phyloP scores from a whole-genome alignment of 2,329 filamentous ascomycete genomes.

The Colletotrichum sp. region DNA sequence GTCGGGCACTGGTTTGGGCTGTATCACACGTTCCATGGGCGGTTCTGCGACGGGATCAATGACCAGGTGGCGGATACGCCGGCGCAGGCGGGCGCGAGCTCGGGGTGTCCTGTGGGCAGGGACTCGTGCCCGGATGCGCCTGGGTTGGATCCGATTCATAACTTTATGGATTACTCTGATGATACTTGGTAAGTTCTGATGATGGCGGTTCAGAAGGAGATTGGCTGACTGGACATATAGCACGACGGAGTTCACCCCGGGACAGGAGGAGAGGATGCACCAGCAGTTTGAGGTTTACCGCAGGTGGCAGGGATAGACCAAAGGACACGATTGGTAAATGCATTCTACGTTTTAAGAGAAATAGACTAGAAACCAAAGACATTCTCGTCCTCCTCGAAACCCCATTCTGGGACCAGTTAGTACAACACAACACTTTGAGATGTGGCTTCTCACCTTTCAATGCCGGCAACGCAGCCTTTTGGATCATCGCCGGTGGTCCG shows the following conservation, averaged over 20 bases:
- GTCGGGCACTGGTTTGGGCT: conserved; percentile 55
- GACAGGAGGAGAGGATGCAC: conserved; percentile 16
- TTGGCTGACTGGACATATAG: neutral
- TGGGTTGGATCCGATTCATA: conserved; percentile 40
- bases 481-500: conserved; percentile 54
- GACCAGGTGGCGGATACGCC: conserved; percentile 48
- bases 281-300: conserved; percentile 1
- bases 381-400: conserved; percentile 48
- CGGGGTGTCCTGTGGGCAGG: conserved; percentile 40
- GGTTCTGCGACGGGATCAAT: conserved; percentile 35
- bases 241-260: conserved; percentile 15
- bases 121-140: conserved; percentile 36
- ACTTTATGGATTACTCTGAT: conserved; percentile 45
- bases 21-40: conserved; percentile 51
- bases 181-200: conserved; percentile 29
- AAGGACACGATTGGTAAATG: rapidly evolving
- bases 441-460: conserved; percentile 33
- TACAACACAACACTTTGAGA: neutral
- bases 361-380: conserved; percentile 45
- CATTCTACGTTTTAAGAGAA: neutral
- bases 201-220: neutral
- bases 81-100: conserved; percentile 34
- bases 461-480: conserved; percentile 53
- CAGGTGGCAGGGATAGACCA: neutral
- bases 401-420: conserved; percentile 32